Evolutionary conservation across 805 yeast genomes (phyloP).

Genomic region (Wickerhamiella galacta): DNA sequence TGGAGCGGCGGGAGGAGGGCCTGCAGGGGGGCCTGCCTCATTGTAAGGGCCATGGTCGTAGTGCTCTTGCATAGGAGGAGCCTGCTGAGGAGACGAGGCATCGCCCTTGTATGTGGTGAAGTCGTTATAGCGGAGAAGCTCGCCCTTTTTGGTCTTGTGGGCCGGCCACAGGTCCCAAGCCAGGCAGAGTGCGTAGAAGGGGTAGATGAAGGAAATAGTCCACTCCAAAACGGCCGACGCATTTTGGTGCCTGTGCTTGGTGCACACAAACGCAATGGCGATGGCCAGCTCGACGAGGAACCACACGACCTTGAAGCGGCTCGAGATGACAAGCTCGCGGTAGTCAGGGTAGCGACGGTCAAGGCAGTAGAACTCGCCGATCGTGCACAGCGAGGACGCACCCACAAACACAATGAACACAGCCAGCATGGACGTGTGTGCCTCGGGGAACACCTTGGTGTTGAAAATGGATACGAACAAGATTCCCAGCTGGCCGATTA

Average conservation of each 20-base stretch:
- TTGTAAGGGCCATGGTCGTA: not conserved
- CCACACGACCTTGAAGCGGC: slow-evolving; percentile 47
- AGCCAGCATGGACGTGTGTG: slow-evolving; percentile 46
- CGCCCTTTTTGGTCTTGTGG: slow-evolving; percentile 24
- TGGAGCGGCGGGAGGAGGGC: too few relatives aligned
- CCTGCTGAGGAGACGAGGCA: not conserved
- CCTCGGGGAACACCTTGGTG: slow-evolving; percentile 38
- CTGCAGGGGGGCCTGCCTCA: not conserved
- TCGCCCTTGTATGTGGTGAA: not conserved
- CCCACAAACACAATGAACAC: slow-evolving; percentile 57
- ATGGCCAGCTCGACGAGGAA: slow-evolving; percentile 43
- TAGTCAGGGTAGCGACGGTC: slow-evolving; percentile 24
- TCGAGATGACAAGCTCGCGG: slow-evolving; percentile 24
- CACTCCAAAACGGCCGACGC: slow-evolving; percentile 63
- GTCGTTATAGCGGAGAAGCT: not conserved
- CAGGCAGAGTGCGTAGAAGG: slow-evolving; percentile 45
- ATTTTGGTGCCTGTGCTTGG: slow-evolving; percentile 24
- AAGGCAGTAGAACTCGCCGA: slow-evolving; percentile 31
- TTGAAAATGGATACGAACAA: slow-evolving; percentile 59
- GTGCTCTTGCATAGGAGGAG: not conserved
- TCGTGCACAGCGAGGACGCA: slow-evolving; percentile 30
- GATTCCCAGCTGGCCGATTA: slow-evolving; percentile 55
- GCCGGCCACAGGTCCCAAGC: slow-evolving; percentile 58
- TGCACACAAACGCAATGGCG: slow-evolving; percentile 42
- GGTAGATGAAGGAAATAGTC: slow-evolving; percentile 75